phyloP scores from a whole-genome alignment of 306 rosid genomes.

The Fragaria iinumae region DNA sequence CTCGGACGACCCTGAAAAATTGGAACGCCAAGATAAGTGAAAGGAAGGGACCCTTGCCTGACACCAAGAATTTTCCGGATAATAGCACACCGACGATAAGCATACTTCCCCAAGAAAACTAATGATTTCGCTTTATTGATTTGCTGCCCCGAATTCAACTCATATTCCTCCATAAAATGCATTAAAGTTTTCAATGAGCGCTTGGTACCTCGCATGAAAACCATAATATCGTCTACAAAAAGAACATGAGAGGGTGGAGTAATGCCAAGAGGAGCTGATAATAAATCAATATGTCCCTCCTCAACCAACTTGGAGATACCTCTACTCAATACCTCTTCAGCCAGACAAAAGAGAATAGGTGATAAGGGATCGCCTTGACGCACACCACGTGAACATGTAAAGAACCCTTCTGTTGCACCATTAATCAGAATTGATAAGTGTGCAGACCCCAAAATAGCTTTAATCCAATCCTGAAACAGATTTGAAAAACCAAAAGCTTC shows the following conservation, averaged over 20 bases:
- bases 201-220: not conserved
- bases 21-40: no score
- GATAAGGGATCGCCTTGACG: not conserved
- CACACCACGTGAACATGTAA: not conserved
- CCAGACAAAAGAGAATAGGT: not conserved
- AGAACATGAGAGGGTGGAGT: not conserved
- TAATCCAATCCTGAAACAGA: no score
- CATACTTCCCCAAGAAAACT: no score
- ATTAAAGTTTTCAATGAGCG: not conserved
- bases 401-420: no score
- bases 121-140: no score
- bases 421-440: no score
- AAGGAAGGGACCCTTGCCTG: no score
- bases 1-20: no score
- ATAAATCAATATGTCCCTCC: not conserved
- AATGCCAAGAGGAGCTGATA: not conserved
- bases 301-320: not conserved
- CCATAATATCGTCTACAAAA: not conserved
- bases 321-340: not conserved
- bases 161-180: not conserved
- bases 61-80: no score
- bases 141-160: not conserved
- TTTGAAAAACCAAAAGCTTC: no score
- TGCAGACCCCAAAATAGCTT: no score
- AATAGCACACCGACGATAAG: no score